These are phyloP conservation scores for Elymus sibiricus DNA, from an alignment of 176 grass and related monocot genomes.

Conservation along the genomic window DNA sequence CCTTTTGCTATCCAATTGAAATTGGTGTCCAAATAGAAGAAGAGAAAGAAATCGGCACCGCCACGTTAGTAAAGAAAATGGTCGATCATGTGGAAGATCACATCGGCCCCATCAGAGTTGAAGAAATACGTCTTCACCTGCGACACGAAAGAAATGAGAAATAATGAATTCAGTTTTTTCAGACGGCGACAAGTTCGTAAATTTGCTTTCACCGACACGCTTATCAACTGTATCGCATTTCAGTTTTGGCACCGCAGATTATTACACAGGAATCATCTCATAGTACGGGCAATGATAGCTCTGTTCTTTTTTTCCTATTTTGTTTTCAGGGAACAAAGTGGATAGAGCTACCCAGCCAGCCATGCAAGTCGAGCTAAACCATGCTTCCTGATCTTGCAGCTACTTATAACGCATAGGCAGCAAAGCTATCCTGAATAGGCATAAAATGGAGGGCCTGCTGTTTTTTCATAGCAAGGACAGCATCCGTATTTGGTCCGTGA, in stretches of 20 bases:
- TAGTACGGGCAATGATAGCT: not conserved
- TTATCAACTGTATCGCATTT: not conserved
- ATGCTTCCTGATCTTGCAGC: not conserved
- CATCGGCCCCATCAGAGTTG: constrained; percentile 80
- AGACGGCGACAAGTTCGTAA: not conserved
- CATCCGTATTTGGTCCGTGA: constrained; percentile 9
- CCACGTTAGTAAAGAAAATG: constrained; percentile 56
- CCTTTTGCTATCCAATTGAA: not conserved
- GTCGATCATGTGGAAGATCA: constrained; percentile 95
- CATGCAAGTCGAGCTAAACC: not conserved
- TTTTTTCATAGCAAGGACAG: not conserved
- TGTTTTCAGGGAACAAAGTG: not conserved
- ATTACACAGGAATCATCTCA: not conserved
- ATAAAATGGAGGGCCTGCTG: not conserved
- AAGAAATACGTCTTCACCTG: constrained; percentile 88
- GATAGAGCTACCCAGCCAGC: not conserved
- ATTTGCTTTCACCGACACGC: not conserved
- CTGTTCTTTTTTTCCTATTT: not conserved
- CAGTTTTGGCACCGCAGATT: not conserved
- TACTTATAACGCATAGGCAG: not conserved
- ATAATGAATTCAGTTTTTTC: not conserved
- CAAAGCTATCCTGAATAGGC: not conserved
- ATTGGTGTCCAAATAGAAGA: not conserved
- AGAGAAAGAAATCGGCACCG: not conserved
- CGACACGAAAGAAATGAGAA: not conserved